Conservation (phyloP, 2,329 filamentous ascomycete genomes). For the Fusarium torulosum region DNA sequence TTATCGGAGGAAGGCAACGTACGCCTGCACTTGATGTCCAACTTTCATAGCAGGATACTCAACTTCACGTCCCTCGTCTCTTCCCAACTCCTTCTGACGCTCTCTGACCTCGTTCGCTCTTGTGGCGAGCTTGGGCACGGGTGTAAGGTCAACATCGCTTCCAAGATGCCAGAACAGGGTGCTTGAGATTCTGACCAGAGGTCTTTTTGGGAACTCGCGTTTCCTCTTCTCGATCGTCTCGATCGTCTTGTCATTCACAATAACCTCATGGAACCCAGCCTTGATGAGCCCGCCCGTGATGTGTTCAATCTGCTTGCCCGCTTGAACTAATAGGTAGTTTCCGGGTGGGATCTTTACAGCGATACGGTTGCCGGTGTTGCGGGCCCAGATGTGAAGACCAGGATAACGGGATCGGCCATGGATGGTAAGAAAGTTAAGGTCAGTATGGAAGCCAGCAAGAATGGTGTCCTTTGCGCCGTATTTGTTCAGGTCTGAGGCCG, state of each 20-base stretch:
- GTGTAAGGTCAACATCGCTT: conserved; percentile 67
- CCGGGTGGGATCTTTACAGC: conserved; percentile 69
- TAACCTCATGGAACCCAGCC: conserved; percentile 72
- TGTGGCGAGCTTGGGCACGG: conserved; percentile 62
- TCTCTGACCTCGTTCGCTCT: conserved; percentile 60
- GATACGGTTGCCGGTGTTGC: conserved; percentile 71
- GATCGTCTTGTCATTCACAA: conserved; percentile 66
- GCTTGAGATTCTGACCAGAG: conserved; percentile 68
- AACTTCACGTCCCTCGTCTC: conserved; percentile 65
- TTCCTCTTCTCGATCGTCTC: conserved; percentile 60
- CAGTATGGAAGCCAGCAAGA: conserved; percentile 73
- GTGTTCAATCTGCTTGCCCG: conserved; percentile 73
- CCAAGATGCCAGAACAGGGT: conserved; percentile 72
- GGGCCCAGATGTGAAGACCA: conserved; percentile 72
- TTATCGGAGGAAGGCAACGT: conserved; percentile 46
- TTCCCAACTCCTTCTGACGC: conserved; percentile 62
- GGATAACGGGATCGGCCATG: conserved; percentile 73
- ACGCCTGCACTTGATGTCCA: conserved; percentile 69
- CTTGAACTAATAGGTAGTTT: conserved; percentile 71
- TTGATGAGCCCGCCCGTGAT: conserved; percentile 71
- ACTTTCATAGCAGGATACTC: conserved; percentile 68
- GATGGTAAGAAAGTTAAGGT: conserved; percentile 74
- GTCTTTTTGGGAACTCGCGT: conserved; percentile 59
- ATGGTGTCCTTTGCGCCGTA: conserved; percentile 69
- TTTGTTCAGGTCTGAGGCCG: conserved; percentile 67